phyloP scores from a whole-genome alignment of 2,329 filamentous ascomycete genomes.

The Septoria petroselini region DNA sequence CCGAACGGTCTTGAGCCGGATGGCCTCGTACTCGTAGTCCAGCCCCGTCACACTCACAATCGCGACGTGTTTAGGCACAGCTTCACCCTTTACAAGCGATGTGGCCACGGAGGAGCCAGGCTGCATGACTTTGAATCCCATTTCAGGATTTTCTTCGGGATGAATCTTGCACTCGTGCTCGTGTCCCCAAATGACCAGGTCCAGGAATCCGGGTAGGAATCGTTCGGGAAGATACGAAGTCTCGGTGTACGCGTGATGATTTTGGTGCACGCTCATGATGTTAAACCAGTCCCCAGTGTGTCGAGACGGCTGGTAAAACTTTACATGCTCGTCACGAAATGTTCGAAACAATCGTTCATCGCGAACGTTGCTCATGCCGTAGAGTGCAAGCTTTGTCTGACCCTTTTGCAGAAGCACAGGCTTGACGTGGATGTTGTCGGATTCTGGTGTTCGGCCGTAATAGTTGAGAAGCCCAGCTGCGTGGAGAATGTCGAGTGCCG shows the following conservation, averaged over 20 bases:
- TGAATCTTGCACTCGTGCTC: slow-evolving; percentile 95
- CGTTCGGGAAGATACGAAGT: slow-evolving; percentile 94
- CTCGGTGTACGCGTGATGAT: slow-evolving; percentile 86
- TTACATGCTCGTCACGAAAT: slow-evolving; percentile 88
- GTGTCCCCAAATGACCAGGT: slow-evolving; percentile 93
- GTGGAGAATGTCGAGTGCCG: slow-evolving; percentile 86
- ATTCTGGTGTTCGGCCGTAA: slow-evolving; percentile 86
- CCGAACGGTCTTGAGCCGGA: slow-evolving; percentile 81
- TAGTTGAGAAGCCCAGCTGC: slow-evolving; percentile 92
- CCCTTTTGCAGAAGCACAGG: slow-evolving; percentile 93
- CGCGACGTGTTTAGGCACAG: slow-evolving; percentile 84
- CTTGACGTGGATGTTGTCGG: slow-evolving; percentile 89
- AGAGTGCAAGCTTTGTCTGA: slow-evolving; percentile 84
- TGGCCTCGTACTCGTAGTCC: slow-evolving; percentile 74
- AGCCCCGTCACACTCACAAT: slow-evolving; percentile 80
- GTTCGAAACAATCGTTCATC: slow-evolving; percentile 93
- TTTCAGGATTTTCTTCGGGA: slow-evolving; percentile 77
- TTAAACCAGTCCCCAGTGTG: slow-evolving; percentile 95
- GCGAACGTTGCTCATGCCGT: slow-evolving; percentile 91
- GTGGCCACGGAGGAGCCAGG: slow-evolving; percentile 95
- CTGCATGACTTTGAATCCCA: slow-evolving; percentile 92
- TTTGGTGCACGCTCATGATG: slow-evolving; percentile 90
- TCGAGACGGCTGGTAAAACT: slow-evolving; percentile 79
- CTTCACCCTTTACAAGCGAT: slow-evolving; percentile 83
- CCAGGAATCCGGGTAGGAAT: slow-evolving; percentile 85